phyloP scores from a whole-genome alignment of 73 alveolate genomes.

The Stentor roeselii region DNA sequence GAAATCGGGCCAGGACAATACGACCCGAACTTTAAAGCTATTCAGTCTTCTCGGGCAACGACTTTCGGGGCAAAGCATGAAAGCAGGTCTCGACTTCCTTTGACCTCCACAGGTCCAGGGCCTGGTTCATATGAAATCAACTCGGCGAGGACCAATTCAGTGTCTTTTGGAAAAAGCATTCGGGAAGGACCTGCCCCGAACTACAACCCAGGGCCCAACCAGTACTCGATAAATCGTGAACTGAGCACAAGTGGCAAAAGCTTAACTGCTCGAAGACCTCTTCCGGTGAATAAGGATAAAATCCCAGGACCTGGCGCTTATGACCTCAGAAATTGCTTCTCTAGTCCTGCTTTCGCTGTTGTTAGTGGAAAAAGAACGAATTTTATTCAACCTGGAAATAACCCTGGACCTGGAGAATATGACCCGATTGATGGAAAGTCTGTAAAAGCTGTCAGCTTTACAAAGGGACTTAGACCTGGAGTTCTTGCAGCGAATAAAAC shows the following conservation, averaged over 20 bases:
- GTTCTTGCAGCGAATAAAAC: neutral
- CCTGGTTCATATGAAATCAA: slow-evolving; percentile 13
- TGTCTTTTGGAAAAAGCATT: neutral
- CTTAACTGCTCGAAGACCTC: neutral
- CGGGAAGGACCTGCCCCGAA: neutral
- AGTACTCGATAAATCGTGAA: neutral
- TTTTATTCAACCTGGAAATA: neutral
- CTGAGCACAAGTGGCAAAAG: neutral
- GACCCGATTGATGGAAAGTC: neutral
- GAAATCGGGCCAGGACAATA: slow-evolving; percentile 16
- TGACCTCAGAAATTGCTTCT: neutral
- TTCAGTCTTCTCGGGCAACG: neutral
- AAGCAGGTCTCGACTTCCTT: neutral
- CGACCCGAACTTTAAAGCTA: slow-evolving; percentile 10
- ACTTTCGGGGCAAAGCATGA: neutral
- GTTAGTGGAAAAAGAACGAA: slow-evolving; percentile 9
- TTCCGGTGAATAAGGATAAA: neutral
- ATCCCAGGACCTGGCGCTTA: slow-evolving; percentile 25
- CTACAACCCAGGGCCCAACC: neutral
- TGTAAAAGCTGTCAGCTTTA: neutral
- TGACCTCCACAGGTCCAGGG: neutral
- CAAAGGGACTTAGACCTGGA: neutral
- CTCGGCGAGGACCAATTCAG: neutral
- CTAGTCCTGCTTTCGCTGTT: neutral
- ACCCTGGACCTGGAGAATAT: slow-evolving; percentile 15